Evolutionary conservation across 1,284 basidiomycete genomes (phyloP), one percentile per base, ranked within the genome.

Genomic region (Tilletia horrida): DNA sequence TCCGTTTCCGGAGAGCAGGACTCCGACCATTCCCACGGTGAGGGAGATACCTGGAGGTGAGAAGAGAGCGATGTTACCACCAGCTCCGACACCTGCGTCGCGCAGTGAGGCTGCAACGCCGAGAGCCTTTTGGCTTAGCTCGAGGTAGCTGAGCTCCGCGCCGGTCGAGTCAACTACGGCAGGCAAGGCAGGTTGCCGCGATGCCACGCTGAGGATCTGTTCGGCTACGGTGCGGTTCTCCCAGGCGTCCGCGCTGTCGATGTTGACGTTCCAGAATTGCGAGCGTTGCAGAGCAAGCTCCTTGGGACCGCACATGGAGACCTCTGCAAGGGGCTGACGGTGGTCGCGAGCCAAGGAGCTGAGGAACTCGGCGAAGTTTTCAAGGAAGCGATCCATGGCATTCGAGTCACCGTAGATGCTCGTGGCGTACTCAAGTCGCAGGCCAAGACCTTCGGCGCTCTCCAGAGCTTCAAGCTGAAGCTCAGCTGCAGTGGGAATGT

Each of bases 191-290:
- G 43, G 43, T 45, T 45, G 43, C 43, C 43, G 43, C 13, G 43
- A 45, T 13, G 43, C 43, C n/a, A 45, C 43, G 43, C 43, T 45
- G 43, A 45, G 13, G n/a, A 45, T 45, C n/a, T 45, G 43, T 45
- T 45, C 43, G 43, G 43, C 43, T 11, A 45, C 43, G 13, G 43
- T 45, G 43, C 43, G 43, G 43, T 11, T n/a, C n/a, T 45, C 43
- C 43, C 43, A 45, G n/a, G 43, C 13, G 13, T 45, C 13, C n/a
- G 43, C n/a, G n/a, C n/a, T n/a, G 43, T 45, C 43, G 43, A 45
- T 45, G 43, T n/a, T n/a, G 43, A 45, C 43, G n/a, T 45, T 45
- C 43, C 43, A 45, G 43, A 45, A 45, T n/a, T 45, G 43, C 43
- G 43, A 11, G 13, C n/a, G 13, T n/a, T 45, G 43, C 43, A 45